Percentiles rank a stretch among this genome's conserved stretches.
phyloP scores from a whole-genome alignment of 176 grass and related monocot species.

The Musa beccarii region DNA sequence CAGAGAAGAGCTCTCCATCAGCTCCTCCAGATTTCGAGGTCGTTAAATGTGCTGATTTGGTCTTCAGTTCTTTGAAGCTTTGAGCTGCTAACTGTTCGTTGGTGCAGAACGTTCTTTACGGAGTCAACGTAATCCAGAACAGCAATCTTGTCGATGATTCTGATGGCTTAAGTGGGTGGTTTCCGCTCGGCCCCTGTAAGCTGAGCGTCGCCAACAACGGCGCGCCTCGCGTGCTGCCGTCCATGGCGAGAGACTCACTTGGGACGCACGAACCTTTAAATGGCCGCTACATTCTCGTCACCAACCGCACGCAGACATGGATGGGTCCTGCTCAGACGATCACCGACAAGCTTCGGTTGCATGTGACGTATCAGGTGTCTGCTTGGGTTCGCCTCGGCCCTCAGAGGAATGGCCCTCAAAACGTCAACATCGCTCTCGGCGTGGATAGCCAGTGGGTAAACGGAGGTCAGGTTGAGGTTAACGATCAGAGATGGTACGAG shows the following conservation, averaged over 20 bases:
- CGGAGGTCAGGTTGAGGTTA: constrained; percentile 52
- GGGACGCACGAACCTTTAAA: constrained; percentile 38
- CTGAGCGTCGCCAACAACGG: constrained; percentile 34
- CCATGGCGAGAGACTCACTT: constrained; percentile 57
- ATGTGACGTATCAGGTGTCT: constrained; percentile 76
- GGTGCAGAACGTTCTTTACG: constrained; percentile 50
- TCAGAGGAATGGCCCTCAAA: constrained; percentile 28
- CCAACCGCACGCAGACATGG: constrained; percentile 70
- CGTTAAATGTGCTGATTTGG: background rate
- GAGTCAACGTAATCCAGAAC: constrained; percentile 76
- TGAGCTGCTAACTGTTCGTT: background rate
- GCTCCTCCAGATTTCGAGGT: constrained; percentile 62
- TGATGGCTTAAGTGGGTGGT: constrained; percentile 60
- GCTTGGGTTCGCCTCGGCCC: constrained; percentile 63
- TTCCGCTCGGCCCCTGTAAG: constrained; percentile 44
- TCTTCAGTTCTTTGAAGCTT: background rate
- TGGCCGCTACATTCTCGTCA: constrained; percentile 62
- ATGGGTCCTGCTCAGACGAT: constrained; percentile 72
- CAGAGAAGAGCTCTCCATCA: constrained; percentile 39
- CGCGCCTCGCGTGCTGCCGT: constrained; percentile 51
- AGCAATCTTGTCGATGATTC: constrained; percentile 48
- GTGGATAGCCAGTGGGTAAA: constrained; percentile 71
- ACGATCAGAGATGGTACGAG: constrained; percentile 80
- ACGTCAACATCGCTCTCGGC: constrained; percentile 38
- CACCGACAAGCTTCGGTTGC: constrained; percentile 49